phyloP scores from a whole-genome alignment of 2,329 filamentous ascomycete genomes.

The Hypomyces rosellus region DNA sequence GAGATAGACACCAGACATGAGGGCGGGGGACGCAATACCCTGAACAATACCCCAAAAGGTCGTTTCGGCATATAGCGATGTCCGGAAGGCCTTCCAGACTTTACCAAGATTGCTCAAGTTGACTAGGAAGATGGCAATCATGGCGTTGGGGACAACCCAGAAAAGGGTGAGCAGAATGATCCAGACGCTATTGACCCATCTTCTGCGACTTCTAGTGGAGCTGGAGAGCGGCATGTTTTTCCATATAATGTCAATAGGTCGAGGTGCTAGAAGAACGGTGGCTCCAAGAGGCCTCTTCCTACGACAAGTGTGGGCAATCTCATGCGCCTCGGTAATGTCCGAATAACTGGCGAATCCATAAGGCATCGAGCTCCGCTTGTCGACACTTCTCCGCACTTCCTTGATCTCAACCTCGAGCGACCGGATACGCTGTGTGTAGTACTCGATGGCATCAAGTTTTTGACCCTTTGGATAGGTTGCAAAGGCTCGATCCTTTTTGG shows the following conservation, averaged over 20 bases:
- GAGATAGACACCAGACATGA: conserved; percentile 83
- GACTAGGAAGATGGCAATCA: conserved; percentile 90
- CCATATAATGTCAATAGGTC: conserved; percentile 92
- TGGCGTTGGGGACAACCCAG: conserved; percentile 87
- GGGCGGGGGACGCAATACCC: conserved; percentile 80
- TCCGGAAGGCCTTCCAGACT: conserved; percentile 72
- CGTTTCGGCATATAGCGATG: conserved; percentile 54
- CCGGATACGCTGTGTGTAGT: conserved; percentile 78
- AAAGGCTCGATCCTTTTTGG: conserved; percentile 69
- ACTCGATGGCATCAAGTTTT: conserved; percentile 91
- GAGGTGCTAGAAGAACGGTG: conserved; percentile 71
- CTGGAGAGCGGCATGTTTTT: conserved; percentile 75
- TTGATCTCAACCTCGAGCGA: conserved; percentile 78
- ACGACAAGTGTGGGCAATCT: conserved; percentile 73
- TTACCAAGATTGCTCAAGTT: conserved; percentile 74
- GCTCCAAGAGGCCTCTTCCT: conserved; percentile 76
- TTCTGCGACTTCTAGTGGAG: conserved; percentile 61
- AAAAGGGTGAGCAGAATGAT: conserved; percentile 71
- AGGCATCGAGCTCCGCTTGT: conserved; percentile 79
- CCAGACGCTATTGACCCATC: conserved; percentile 79
- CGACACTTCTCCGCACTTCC: conserved; percentile 72
- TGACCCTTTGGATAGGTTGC: conserved; percentile 57
- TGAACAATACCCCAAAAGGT: conserved; percentile 81
- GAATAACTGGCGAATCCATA: conserved; percentile 96
- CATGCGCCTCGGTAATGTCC: conserved; percentile 79